These are phyloP conservation scores for Solanum pennellii DNA, from an alignment of 257 asterid species.

Conservation along the genomic window DNA sequence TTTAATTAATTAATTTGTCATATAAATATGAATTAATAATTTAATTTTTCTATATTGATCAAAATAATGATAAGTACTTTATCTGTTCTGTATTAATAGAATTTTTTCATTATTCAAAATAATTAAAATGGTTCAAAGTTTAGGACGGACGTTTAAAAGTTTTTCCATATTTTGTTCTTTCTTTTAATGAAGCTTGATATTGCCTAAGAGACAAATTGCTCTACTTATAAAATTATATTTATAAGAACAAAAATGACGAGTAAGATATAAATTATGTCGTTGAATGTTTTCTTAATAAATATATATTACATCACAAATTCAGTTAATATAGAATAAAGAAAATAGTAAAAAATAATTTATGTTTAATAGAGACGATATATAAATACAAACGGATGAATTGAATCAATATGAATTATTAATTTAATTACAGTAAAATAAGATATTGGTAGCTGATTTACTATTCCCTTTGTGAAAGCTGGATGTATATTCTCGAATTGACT, in stretches of 20 bases:
- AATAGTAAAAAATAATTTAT: too few species aligned
- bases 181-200: neutral
- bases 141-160: neutral
- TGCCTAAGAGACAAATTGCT: too few species aligned
- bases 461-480: neutral
- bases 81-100: neutral
- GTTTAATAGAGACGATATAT: too few species aligned
- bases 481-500: neutral
- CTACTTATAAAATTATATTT: too few species aligned
- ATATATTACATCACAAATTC: too few species aligned
- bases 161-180: too few species aligned
- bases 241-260: fast-evolving
- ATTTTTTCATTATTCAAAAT: too few species aligned
- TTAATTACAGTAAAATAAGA: neutral
- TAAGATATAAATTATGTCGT: neutral
- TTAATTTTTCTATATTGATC: too few species aligned
- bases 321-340: too few species aligned
- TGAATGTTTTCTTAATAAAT: neutral
- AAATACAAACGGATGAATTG: neutral
- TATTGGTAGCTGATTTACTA: neutral
- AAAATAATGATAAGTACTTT: too few species aligned
- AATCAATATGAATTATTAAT: neutral
- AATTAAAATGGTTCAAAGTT: neutral
- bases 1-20: too few species aligned
- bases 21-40: too few species aligned